Base-by-base conservation (phyloP, 768 basidiomycete genomes). In the Phallus indusiatus region DNA sequence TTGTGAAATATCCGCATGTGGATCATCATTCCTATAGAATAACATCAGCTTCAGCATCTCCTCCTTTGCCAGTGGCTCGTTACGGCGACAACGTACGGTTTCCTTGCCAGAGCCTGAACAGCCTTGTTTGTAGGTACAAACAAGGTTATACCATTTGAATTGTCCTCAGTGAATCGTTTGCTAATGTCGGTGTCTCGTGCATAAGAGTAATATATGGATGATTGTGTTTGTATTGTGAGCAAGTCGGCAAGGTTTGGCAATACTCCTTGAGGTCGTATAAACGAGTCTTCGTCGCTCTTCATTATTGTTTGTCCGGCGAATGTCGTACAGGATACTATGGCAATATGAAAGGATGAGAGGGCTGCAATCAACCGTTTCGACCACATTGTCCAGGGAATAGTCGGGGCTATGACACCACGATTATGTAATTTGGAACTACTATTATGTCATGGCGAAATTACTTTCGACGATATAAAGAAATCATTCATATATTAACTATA, bases 91-190 rank as follows among this genome's bases (percentile, higher is more conserved):
- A 76, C 88, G 72, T 71, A 94, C 89, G 92, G 92, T 71, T 94
- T 93, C 66, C 83, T 74, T 2, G 83, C 69, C 55, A 93, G 73
- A 4, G 84, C 84, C 81, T 92, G 90, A 16, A 94, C 82, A 9
- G 90, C 92, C 69, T 86, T 88, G 71, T 95, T 94, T 22, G 87
- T 89, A 0, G 92, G 92, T 5, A 85, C 90, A 47, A 95, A 77
- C 10, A 94, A 55, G 0, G 90, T 90, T 56, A 74, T 70, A 7
- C 70, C 74, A 1, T 66, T 58, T n/a, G 58, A 57, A 28, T 65
- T 56, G 5, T 47, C 48, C 16, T 67, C 65, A 21, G 54, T 62
- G 53, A 92, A 78, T 10, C 75, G 73, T 33, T 67, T 65, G 67
- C 83, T 84, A n/a, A 85, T 64, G 63, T 81, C 76, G 1, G 84